Conservation (phyloP, 257 asterid genomes). For the Solanum tarapatanum region DNA sequence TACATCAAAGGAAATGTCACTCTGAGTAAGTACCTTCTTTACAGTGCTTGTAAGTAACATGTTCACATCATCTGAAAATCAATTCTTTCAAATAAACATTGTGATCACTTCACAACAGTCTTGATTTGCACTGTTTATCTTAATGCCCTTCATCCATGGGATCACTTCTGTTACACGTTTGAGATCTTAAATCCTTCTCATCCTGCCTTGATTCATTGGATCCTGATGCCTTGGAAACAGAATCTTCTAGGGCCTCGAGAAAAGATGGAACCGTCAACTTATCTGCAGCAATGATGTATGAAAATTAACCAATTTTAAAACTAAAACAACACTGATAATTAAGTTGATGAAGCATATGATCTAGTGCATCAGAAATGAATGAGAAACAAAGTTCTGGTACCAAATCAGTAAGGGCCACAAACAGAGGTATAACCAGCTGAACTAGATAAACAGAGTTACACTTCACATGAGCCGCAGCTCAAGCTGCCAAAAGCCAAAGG, state of each 20-base stretch:
- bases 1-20: background rate
- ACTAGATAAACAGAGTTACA: background rate
- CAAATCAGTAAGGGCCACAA: background rate
- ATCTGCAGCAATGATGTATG: conserved; percentile 29
- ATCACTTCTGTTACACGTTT: conserved; percentile 33
- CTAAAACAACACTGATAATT: background rate
- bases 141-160: conserved; percentile 72
- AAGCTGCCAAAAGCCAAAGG: background rate
- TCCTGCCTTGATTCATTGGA: conserved; percentile 34
- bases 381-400: background rate
- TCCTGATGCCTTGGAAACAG: conserved; percentile 36
- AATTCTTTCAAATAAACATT: background rate
- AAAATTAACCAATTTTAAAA: background rate
- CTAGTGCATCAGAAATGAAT: background rate
- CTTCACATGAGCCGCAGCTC: background rate
- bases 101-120: background rate
- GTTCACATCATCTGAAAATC: background rate
- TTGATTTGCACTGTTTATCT: background rate
- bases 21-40: background rate
- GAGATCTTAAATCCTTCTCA: conserved; percentile 34
- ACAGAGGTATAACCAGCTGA: background rate
- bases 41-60: background rate
- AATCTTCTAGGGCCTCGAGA: conserved; percentile 97
- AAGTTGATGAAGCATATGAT: background rate
- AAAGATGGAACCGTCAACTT: conserved; percentile 81